A percentile compares a stretch with the other conserved stretches of the same genome.
Evolutionary conservation across 352 stramenopile species (phyloP).

Genomic region (Saprolegnia parasitica): DNA sequence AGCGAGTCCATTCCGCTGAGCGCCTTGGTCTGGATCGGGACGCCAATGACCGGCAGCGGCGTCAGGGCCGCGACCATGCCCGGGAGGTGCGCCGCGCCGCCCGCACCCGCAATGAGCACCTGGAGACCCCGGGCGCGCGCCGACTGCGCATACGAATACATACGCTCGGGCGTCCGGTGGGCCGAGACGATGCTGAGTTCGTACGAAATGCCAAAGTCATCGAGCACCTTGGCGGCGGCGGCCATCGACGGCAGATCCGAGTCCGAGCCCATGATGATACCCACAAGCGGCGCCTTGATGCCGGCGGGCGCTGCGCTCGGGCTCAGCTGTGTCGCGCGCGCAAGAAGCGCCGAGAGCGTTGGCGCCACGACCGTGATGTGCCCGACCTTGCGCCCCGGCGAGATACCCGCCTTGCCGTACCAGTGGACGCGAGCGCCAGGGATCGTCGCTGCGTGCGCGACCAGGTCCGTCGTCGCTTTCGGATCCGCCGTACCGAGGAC

Average conservation of each 20-base stretch:
- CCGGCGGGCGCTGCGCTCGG: conserved; percentile 14
- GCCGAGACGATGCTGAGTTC: conserved; percentile 98
- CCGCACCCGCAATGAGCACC: conserved; percentile 94
- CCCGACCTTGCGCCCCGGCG: conserved; percentile 94
- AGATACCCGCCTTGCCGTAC: conserved; percentile 93
- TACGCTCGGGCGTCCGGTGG: conserved; percentile 95
- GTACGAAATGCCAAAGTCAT: conserved; percentile 94
- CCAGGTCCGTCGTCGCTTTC: conserved; percentile 74
- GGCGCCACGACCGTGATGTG: conserved; percentile 94
- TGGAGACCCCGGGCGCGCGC: conserved; percentile 87
- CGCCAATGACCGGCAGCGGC: conserved; percentile 90
- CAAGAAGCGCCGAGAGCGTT: conserved; percentile 72
- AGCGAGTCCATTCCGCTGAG: conserved; percentile 97
- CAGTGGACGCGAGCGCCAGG: conserved; percentile 91
- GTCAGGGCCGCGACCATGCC: conserved; percentile 90
- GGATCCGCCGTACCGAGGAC: conserved; percentile 77
- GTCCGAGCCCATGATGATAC: conserved; percentile 92
- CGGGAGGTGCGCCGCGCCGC: conserved; percentile 96
- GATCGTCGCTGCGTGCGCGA: conserved; percentile 59
- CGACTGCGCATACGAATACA: conserved; percentile 93
- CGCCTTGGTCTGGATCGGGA: conserved; percentile 97
- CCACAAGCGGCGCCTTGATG: conserved; percentile 46
- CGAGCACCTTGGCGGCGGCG: conserved; percentile 91
- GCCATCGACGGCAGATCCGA: conserved; percentile 97
- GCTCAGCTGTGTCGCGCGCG: conserved; percentile 58